A percentile compares a stretch with the other conserved stretches of the same genome.
Conservation (phyloP, 805 yeast species). For the Candida dendrica region DNA sequence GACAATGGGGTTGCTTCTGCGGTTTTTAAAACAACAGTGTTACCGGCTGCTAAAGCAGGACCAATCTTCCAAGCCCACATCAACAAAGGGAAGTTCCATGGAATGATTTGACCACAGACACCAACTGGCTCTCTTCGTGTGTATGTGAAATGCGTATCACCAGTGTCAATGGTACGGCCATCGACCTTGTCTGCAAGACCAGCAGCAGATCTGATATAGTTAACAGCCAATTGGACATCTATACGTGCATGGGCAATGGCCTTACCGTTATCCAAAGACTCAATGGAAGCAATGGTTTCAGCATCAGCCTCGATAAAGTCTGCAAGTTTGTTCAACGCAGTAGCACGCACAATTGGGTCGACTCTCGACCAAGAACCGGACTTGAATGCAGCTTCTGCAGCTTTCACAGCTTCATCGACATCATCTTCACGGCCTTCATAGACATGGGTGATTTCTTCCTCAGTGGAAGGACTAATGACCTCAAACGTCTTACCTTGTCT, state of each 20-base stretch:
- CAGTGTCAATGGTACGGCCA: slow-evolving; percentile 73
- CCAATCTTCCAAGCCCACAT: slow-evolving; percentile 95
- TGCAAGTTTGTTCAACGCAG: slow-evolving; percentile 62
- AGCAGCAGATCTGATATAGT: slow-evolving; percentile 75
- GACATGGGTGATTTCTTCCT: slow-evolving; percentile 59
- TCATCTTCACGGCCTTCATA: slow-evolving; percentile 76
- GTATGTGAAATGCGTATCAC: slow-evolving; percentile 64
- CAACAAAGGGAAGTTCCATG: slow-evolving; percentile 94
- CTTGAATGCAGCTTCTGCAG: slow-evolving; percentile 72
- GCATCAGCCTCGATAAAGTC: slow-evolving; percentile 66
- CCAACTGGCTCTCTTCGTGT: slow-evolving; percentile 88
- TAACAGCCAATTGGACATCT: slow-evolving; percentile 65
- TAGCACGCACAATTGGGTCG: slow-evolving; percentile 64
- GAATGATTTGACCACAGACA: slow-evolving; percentile 92
- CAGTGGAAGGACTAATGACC: slow-evolving; percentile 63
- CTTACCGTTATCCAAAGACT: slow-evolving; percentile 87
- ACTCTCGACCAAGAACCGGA: slow-evolving; percentile 66
- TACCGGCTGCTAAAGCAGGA: slow-evolving; percentile 89
- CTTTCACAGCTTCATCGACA: slow-evolving; percentile 73
- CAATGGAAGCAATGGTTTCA: slow-evolving; percentile 71
- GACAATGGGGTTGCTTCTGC: slow-evolving; percentile 92
- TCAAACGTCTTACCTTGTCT: slow-evolving; percentile 52
- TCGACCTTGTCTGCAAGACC: slow-evolving; percentile 87
- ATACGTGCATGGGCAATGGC: slow-evolving; percentile 63
- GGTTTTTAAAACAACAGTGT: slow-evolving; percentile 79